A percentile compares a stretch with the other conserved stretches of the same genome.
These are phyloP conservation scores for Albifimbria verrucaria DNA, from an alignment of 2,329 filamentous ascomycete genomes.

Conservation along the genomic window DNA sequence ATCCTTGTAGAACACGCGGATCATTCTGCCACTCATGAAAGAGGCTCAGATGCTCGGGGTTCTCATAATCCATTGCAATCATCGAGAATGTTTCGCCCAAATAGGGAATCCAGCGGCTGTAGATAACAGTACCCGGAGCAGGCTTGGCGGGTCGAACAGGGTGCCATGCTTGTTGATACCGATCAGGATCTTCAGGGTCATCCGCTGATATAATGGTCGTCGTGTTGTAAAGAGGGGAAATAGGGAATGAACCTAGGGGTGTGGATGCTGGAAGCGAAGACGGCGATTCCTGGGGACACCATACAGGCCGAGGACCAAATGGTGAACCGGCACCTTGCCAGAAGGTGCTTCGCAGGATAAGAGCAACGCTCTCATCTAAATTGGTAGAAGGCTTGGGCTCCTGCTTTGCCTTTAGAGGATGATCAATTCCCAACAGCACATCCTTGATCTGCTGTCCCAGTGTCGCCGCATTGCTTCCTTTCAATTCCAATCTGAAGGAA, in stretches of 20 bases:
- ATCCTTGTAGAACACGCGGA: slow-evolving; percentile 70
- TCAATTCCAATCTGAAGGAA: slow-evolving; percentile 17
- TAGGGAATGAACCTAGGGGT: slow-evolving; percentile 31
- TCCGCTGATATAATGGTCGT: neutral
- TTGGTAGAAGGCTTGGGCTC: slow-evolving; percentile 15
- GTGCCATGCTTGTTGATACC: slow-evolving; percentile 34
- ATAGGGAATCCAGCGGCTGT: slow-evolving; percentile 73
- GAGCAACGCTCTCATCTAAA: slow-evolving; percentile 30
- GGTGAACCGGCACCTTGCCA: slow-evolving; percentile 67
- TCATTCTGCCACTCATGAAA: slow-evolving; percentile 81
- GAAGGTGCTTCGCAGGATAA: slow-evolving; percentile 51
- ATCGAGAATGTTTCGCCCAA: slow-evolving; percentile 72
- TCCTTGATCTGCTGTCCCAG: slow-evolving; percentile 19
- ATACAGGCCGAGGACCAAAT: slow-evolving; percentile 57
- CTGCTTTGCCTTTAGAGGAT: slow-evolving; percentile 26
- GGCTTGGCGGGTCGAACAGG: slow-evolving; percentile 68
- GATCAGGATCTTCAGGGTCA: neutral
- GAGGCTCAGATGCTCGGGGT: slow-evolving; percentile 58
- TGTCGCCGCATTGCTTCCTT: slow-evolving; percentile 10
- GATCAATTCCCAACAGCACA: slow-evolving; percentile 37
- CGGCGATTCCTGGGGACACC: slow-evolving; percentile 27
- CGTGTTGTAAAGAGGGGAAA: neutral
- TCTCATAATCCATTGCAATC: slow-evolving; percentile 61
- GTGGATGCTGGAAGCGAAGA: slow-evolving; percentile 33
- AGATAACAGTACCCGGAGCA: slow-evolving; percentile 60